A percentile compares a stretch with the other conserved stretches of the same genome.
Conservation (phyloP, 2,329 filamentous ascomycete species). For the Scytalidium lignicola region DNA sequence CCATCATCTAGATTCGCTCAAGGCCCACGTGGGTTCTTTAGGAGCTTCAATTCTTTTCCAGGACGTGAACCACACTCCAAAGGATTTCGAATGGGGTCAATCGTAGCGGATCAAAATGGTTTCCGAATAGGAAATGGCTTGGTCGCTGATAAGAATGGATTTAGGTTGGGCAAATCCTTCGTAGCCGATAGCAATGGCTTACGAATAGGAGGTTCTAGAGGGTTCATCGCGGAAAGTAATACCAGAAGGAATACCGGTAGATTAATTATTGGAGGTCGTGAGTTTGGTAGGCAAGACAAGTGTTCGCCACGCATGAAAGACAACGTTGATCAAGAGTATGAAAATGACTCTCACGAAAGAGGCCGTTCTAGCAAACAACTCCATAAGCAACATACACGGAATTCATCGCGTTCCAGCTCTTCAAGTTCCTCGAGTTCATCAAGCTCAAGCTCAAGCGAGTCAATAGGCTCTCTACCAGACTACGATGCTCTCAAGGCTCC, state of each 20-base stretch:
- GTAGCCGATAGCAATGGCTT: constrained; percentile 38
- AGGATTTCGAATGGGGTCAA: constrained; percentile 17
- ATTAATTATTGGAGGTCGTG: constrained; percentile 14
- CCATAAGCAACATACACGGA: background rate
- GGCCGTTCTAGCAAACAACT: background rate
- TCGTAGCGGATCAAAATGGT: constrained; percentile 32
- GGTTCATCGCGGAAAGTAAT: constrained; percentile 16
- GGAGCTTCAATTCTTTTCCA: constrained; percentile 8
- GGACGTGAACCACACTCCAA: constrained; percentile 2
- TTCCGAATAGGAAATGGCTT: constrained; percentile 20
- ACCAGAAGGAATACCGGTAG: too few species aligned
- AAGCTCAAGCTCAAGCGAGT: constrained; percentile 26
- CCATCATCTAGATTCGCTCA: background rate
- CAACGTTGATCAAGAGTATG: background rate
- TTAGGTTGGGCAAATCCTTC: constrained; percentile 14
- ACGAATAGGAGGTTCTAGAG: constrained; percentile 20
- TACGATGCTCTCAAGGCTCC: constrained; percentile 44
- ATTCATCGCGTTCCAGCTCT: constrained; percentile 28
- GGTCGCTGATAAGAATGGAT: constrained; percentile 8
- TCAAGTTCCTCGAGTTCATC: too few species aligned
- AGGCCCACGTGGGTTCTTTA: constrained; percentile 3
- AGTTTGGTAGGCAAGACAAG: constrained; percentile 10
- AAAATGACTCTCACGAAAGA: background rate
- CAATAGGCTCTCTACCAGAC: constrained; percentile 49
- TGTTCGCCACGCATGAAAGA: background rate